Evolutionary conservation across 805 yeast genomes (phyloP), one percentile per base, ranked within the genome.

Genomic region (Metschnikowia reukaufii): DNA sequence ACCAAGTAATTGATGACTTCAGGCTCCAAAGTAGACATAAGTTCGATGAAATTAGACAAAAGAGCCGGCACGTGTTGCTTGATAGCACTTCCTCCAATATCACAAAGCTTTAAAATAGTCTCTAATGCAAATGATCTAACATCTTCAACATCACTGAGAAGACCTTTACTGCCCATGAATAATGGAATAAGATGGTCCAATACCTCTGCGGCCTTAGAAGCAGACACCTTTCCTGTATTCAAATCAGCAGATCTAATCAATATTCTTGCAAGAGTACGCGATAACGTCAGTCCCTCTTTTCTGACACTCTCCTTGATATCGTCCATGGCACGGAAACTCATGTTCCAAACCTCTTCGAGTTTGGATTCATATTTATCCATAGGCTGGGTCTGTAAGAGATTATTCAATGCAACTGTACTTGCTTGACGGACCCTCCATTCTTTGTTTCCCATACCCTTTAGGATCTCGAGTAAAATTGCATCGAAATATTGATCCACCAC

Each of bases 371-470:
- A 85, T 12, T 62, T 67, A 9, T 78, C 81, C 19, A 79, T 56
- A 0, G 83, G 74, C 20, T 77, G 73, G n/a, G 82, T 74, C 51
- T 83, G 86, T 12, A 94, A 64, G 16, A 92, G 65, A 53, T 88
- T 90, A 27, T 79, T 70, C 45, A 88, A 64, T 0, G 90, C 97
- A 8, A 77, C 62, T 0, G 92, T 74, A 62, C 94, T 81, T 0
- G 97, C 97, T 60, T 92, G 94, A 55, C 99, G 77, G 0, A 85
- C 88, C 56, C 98, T 78, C 97, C 98, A 94, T 64, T 94, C 97
- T 44, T 84, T 78, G 48, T 81, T 81, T 1, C 89, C 84, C 84
- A 89, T 84, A 20, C 88, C 78, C 2, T 58, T 61, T 36, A 88
- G 60, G 2, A 89, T 66, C 56, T 88, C 96, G 3, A 72, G 61